Evolutionary conservation across 495 filamentous ascomycete species (phyloP).

Genomic region (Hypoxylon fragiforme): DNA sequence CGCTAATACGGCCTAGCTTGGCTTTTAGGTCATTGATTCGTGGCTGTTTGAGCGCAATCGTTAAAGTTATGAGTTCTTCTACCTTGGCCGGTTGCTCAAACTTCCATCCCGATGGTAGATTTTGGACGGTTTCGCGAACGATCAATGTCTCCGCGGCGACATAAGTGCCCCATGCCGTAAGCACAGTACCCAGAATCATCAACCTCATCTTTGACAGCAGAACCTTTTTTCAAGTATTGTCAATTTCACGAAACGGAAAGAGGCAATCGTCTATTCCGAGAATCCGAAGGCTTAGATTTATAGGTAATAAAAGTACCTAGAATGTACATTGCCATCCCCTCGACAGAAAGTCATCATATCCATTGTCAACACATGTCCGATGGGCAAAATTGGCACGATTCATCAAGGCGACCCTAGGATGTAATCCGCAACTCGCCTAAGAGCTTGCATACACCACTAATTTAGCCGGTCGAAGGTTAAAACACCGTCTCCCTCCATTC

Average conservation of each 20-base stretch:
- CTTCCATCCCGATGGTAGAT: conserved; percentile 19
- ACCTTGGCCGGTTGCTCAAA: conserved; percentile 10
- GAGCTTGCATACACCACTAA: conserved; percentile 21
- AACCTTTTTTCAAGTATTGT: neutral
- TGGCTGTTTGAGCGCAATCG: conserved; percentile 43
- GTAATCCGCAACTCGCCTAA: conserved; percentile 7
- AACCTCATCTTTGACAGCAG: conserved; percentile 9
- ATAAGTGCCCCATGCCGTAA: conserved; percentile 14
- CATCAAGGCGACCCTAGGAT: neutral
- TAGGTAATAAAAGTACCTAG: too few species aligned
- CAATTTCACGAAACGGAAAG: neutral
- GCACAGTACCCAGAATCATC: neutral
- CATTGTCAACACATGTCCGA: neutral
- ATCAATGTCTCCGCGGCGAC: conserved; percentile 7
- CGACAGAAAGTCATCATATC: too few species aligned
- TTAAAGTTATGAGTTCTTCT: conserved; percentile 25
- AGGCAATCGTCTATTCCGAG: neutral
- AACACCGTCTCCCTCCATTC: conserved; percentile 9
- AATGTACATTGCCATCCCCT: too few species aligned
- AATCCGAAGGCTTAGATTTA: too few species aligned
- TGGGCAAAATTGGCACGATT: neutral
- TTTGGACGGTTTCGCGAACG: conserved; percentile 13
- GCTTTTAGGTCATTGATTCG: conserved; percentile 42
- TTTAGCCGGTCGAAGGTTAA: conserved; percentile 23
- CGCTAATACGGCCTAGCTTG: conserved; percentile 30